Evolutionary conservation across 192 early-diverging fungal species (phyloP), one percentile per base, ranked within the genome.

Genomic region (Thoreauomyces humboldtii): DNA sequence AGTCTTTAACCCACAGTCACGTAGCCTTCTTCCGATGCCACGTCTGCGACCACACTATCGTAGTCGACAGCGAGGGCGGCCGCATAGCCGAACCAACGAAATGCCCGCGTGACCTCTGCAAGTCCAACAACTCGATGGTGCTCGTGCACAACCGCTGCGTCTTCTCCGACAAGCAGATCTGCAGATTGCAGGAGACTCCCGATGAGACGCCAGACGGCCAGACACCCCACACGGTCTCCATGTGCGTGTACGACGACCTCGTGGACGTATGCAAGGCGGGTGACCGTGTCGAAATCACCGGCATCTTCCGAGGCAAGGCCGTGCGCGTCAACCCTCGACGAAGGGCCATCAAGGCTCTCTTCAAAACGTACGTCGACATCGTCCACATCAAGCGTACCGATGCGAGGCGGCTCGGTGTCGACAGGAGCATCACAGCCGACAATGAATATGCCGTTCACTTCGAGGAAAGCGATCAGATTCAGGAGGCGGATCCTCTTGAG

Each of bases 181-280:
- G 85, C 55, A 74, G 92, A 34, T 81, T 98, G 74, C 96, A 98
- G 69, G 96, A 98, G 76, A 98, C 94, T 36, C 96, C 94, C 78
- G 90, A 92, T 75, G 77, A 82, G 27, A 93, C 96, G 38, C 96
- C 96, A 25, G 96, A 97, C 59, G 96, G 96, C 32, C 93, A 98
- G 73, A 98, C 96, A 9, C 96, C 96, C n/a, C 92, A 98, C 70
- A 92, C 92, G 12, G 92, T 98, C 6, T 88, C 94, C 0, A 60
- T 98, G 66, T 89, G 86, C 53, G 71, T 92, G 65, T 93, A 95
- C 70, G 94, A 98, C 63, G 94, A 98, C 63, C 73, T 98, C 43
- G 96, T 97, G 0, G 96, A 98, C 72, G 83, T 89, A 25, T 78
- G 79, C 44, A 94, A 95, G 67, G 88, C 96, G 12, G 96, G 96